Conservation (phyloP, 1,284 basidiomycete species). For the Volvariella surrecta region DNA sequence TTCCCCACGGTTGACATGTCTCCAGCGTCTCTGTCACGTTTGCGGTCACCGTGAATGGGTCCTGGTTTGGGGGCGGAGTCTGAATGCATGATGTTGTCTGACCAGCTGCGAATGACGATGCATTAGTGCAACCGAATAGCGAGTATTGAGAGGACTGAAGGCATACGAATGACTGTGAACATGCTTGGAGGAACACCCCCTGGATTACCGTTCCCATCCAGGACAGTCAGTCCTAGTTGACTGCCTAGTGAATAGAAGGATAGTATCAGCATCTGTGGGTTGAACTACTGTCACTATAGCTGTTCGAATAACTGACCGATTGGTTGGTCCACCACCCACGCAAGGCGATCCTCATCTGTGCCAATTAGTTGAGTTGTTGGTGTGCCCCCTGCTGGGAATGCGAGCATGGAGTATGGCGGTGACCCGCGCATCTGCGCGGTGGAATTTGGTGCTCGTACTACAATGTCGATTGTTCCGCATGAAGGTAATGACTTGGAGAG, state of each 20-base stretch:
- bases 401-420: constrained; percentile 43
- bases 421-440: constrained; percentile 15
- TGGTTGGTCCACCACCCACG: constrained; percentile 34
- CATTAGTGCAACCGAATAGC: constrained; percentile 1
- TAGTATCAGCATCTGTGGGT: background rate
- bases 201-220: constrained; percentile 33
- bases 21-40: constrained; percentile 32
- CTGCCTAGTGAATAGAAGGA: constrained; percentile 23
- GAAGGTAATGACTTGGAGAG: background rate
- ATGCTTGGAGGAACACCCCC: constrained; percentile 28
- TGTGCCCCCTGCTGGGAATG: constrained; percentile 31
- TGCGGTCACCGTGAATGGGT: constrained; percentile 27
- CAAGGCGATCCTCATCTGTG: constrained; percentile 25
- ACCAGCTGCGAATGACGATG: constrained; percentile 19
- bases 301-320: constrained; percentile 24
- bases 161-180: constrained; percentile 26
- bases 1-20: constrained; percentile 40
- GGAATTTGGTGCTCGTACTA: background rate
- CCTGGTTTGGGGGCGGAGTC: constrained; percentile 16
- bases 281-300: background rate
- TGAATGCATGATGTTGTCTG: constrained; percentile 27
- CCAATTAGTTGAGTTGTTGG: constrained; percentile 33
- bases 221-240: constrained; percentile 30
- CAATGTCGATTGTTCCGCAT: background rate
- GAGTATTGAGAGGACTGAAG: background rate